These are phyloP conservation scores for Russula sp. DNA, from an alignment of 768 basidiomycete genomes.

Conservation along the genomic window DNA sequence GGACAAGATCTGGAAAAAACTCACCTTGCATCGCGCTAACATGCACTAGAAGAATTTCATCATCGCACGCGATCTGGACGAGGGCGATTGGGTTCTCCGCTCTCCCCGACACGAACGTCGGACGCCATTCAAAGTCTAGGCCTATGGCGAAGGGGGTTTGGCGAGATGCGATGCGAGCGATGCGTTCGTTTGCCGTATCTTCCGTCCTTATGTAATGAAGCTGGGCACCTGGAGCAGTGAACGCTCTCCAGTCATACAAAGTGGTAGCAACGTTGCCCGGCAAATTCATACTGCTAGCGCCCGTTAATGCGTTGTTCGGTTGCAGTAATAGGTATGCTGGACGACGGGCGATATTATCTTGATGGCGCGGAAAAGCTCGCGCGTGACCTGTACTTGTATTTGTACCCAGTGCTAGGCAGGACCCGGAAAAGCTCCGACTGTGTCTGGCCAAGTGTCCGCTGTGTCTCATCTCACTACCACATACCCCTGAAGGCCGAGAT, in stretches of 20 bases:
- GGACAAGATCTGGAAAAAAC: not conserved
- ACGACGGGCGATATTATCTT: too few relatives aligned
- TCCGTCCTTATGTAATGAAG: conserved; percentile 28
- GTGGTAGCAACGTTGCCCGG: not conserved
- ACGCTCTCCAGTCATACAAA: conserved; percentile 20
- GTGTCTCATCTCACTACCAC: not conserved
- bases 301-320: not conserved
- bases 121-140: conserved; percentile 81
- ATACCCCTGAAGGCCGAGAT: not conserved
- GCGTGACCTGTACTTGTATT: not conserved
- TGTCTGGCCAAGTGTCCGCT: not conserved
- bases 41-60: conserved; percentile 62
- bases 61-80: conserved; percentile 62
- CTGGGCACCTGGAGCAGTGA: not conserved
- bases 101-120: conserved; percentile 51
- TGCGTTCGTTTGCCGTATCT: conserved; percentile 18
- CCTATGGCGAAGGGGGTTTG: conserved; percentile 40
- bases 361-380: not conserved
- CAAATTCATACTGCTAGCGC: not conserved
- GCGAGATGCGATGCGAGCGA: conserved; percentile 15
- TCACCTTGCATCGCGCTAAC: conserved; percentile 55
- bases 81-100: conserved; percentile 67
- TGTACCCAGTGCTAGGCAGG: not conserved
- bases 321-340: not conserved
- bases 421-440: conserved; percentile 1